These are phyloP conservation scores for Rubia yunnanensis DNA, from an alignment of 257 asterid genomes.

Conservation along the genomic window DNA sequence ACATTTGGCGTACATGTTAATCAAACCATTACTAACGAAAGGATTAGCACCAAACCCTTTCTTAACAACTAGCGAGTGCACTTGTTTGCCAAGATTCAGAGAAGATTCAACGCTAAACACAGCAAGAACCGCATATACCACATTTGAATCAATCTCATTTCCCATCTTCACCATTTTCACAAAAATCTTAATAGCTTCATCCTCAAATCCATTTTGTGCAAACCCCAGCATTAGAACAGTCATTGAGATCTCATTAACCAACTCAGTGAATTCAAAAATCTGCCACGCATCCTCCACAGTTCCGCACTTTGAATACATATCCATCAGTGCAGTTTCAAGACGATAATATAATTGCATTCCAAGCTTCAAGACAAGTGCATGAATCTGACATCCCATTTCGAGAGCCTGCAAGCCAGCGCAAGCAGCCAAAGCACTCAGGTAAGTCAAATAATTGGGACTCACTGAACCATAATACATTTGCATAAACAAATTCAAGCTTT, in stretches of 20 bases:
- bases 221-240: constrained; percentile 65
- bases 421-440: constrained; percentile 53
- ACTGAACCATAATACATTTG: constrained; percentile 38
- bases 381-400: constrained; percentile 66
- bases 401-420: constrained; percentile 67
- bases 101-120: constrained; percentile 43
- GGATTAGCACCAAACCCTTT: constrained; percentile 42
- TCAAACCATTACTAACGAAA: constrained; percentile 60
- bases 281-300: constrained; percentile 53
- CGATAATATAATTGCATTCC: constrained; percentile 61
- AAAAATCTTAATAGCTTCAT: constrained; percentile 64
- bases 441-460: constrained; percentile 56
- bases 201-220: constrained; percentile 69
- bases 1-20: constrained; percentile 78
- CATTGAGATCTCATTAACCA: constrained; percentile 57
- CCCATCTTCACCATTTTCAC: constrained; percentile 52
- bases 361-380: constrained; percentile 48
- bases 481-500: constrained; percentile 55
- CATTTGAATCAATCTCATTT: constrained; percentile 41
- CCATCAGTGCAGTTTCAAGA: constrained; percentile 79
- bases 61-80: constrained; percentile 61
- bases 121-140: constrained; percentile 67
- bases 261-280: constrained; percentile 65
- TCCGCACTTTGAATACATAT: constrained; percentile 76
- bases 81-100: constrained; percentile 61